Conservation (phyloP, 2,329 filamentous ascomycete species). For the Acrocalymma vagum region DNA sequence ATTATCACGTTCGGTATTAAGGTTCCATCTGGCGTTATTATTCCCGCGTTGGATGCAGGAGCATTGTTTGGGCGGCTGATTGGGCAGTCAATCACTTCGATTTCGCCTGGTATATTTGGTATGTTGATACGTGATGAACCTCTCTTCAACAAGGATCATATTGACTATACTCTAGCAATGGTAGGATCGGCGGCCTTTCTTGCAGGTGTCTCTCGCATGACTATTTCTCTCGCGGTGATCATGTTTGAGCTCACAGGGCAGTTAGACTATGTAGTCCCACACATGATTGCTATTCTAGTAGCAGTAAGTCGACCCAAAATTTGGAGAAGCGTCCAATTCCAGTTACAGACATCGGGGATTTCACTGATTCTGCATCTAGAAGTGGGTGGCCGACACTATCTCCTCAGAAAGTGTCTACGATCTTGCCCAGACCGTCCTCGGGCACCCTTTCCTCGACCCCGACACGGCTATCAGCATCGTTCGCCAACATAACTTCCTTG, state of each 20-base stretch:
- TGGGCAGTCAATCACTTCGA: constrained; percentile 53
- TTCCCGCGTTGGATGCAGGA: constrained; percentile 66
- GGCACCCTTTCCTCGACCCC: constrained; percentile 66
- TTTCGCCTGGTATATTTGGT: constrained; percentile 66
- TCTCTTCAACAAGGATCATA: too few relatives aligned
- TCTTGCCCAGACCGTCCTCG: constrained; percentile 66
- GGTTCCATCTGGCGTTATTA: constrained; percentile 68
- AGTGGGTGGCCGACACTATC: constrained; percentile 66
- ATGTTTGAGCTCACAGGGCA: constrained; percentile 69
- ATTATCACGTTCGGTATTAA: constrained; percentile 68
- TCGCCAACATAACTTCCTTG: constrained; percentile 47
- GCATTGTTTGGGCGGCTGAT: constrained; percentile 66
- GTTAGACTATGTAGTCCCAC: constrained; percentile 64
- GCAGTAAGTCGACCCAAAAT: too few relatives aligned
- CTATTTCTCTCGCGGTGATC: constrained; percentile 65
- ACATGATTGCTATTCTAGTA: constrained; percentile 67
- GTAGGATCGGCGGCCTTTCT: constrained; percentile 67
- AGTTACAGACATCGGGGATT: too few relatives aligned
- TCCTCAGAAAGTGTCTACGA: constrained; percentile 65
- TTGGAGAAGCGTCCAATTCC: too few relatives aligned
- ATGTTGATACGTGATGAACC: too few relatives aligned
- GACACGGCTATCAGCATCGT: constrained; percentile 58
- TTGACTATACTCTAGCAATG: too few relatives aligned
- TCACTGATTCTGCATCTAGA: too few relatives aligned
- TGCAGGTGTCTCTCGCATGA: constrained; percentile 67